A percentile compares a stretch with the other conserved stretches of the same genome.
Conservation (phyloP, 257 asterid genomes). For the Plantago major region DNA sequence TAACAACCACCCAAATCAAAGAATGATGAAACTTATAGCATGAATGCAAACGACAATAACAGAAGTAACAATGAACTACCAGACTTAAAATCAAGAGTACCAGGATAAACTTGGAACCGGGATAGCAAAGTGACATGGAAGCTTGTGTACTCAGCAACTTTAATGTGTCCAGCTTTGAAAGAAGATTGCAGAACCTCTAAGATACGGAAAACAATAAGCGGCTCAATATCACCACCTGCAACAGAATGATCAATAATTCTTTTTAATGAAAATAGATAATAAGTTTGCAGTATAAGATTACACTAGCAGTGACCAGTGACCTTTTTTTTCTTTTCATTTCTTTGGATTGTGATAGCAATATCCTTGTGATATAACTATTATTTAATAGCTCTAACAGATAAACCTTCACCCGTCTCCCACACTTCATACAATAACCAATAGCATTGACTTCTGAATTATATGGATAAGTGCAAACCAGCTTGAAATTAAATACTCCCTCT, state of each 20-base stretch:
- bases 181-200: constrained; percentile 72
- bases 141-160: constrained; percentile 68
- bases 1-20: too few relatives aligned
- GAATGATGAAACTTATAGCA: not conserved
- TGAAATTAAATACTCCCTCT: too few relatives aligned
- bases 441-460: too few relatives aligned
- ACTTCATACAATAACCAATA: too few relatives aligned
- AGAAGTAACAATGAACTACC: constrained; percentile 18
- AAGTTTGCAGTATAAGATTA: not conserved
- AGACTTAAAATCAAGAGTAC: constrained; percentile 33
- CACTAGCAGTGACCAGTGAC: not conserved
- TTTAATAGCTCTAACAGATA: too few relatives aligned
- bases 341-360: too few relatives aligned
- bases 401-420: too few relatives aligned
- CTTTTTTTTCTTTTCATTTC: too few relatives aligned
- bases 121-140: constrained; percentile 73
- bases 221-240: constrained; percentile 64
- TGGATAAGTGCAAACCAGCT: too few relatives aligned
- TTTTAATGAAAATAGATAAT: not conserved
- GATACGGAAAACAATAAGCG: constrained; percentile 44
- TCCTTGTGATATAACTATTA: too few relatives aligned
- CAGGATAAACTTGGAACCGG: constrained; percentile 63
- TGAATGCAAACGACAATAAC: not conserved
- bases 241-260: constrained; percentile 12
- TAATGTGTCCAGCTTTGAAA: constrained; percentile 72